These are phyloP conservation scores for Quercus berberidifolia DNA, from an alignment of 306 rosid species.

Conservation along the genomic window DNA sequence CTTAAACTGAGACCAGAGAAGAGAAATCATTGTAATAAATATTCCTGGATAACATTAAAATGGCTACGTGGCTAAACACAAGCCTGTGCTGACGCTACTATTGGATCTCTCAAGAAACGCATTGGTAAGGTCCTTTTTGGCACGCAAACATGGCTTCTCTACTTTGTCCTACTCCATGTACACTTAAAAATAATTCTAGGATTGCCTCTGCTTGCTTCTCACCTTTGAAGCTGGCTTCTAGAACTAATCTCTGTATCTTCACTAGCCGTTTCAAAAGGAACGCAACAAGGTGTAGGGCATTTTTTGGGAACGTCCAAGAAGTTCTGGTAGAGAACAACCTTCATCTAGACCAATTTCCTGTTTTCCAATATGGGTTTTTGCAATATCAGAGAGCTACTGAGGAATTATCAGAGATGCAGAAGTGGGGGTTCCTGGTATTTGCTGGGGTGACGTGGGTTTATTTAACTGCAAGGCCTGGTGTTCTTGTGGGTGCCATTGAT, in stretches of 20 bases:
- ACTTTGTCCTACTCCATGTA: constrained; percentile 43
- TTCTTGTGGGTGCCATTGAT: constrained; percentile 89
- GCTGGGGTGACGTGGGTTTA: constrained; percentile 76
- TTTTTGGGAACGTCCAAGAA: constrained; percentile 41
- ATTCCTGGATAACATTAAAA: constrained; percentile 40
- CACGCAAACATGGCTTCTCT: constrained; percentile 55
- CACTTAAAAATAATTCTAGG: constrained; percentile 39
- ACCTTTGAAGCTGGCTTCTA: constrained; percentile 34
- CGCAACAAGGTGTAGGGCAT: constrained; percentile 43
- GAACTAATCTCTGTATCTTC: constrained; percentile 29
- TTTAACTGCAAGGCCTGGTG: constrained; percentile 89
- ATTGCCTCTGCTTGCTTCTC: constrained; percentile 18
- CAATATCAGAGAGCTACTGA: constrained; percentile 44
- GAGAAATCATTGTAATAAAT: not conserved
- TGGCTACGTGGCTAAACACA: constrained; percentile 33
- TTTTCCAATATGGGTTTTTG: constrained; percentile 46
- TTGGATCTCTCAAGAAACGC: constrained; percentile 3
- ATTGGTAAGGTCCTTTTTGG: not conserved
- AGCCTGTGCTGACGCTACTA: constrained; percentile 34
- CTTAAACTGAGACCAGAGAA: constrained; percentile 23
- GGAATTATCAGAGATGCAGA: constrained; percentile 58
- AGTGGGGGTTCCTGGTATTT: constrained; percentile 51
- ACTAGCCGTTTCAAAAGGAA: constrained; percentile 33
- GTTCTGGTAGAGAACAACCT: constrained; percentile 34
- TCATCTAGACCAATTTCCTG: constrained; percentile 51